These are phyloP conservation scores for Chaetomium sp. DNA, from an alignment of 2,329 filamentous ascomycete genomes.

Conservation along the genomic window DNA sequence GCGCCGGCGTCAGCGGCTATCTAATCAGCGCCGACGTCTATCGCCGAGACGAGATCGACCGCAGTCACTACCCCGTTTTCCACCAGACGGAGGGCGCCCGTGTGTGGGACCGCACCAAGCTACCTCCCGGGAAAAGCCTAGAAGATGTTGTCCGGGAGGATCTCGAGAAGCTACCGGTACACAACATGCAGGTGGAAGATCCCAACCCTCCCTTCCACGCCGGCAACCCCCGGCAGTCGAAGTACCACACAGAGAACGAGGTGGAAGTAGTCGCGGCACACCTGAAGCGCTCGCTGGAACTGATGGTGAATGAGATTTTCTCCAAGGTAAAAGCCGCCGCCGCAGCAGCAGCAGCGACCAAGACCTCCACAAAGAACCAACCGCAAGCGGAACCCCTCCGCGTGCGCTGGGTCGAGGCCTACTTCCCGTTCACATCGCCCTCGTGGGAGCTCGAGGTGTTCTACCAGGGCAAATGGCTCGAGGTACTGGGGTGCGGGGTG, in stretches of 20 bases:
- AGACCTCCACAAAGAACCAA: neutral
- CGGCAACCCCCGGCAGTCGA: constrained; percentile 74
- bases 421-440: constrained; percentile 94
- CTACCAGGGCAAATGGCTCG: constrained; percentile 92
- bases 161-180: constrained; percentile 62
- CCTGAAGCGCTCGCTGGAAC: constrained; percentile 81
- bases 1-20: constrained; percentile 64
- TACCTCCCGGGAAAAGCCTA: constrained; percentile 48
- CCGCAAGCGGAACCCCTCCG: constrained; percentile 58
- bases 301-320: constrained; percentile 87
- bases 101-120: constrained; percentile 70
- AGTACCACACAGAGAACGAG: constrained; percentile 66
- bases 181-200: constrained; percentile 74
- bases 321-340: constrained; percentile 65
- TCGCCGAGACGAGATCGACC: constrained; percentile 87
- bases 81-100: constrained; percentile 97
- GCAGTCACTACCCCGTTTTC: constrained; percentile 92
- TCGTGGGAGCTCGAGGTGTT: constrained; percentile 95
- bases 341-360: constrained; percentile 27
- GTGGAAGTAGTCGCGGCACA: constrained; percentile 77
- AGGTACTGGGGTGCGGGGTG: constrained; percentile 89
- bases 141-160: constrained; percentile 63
- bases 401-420: constrained; percentile 92
- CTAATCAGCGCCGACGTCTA: constrained; percentile 94
- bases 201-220: constrained; percentile 70